Evolutionary conservation across 305 asterid species (phyloP).

Genomic region (Fraxinus velutina): DNA sequence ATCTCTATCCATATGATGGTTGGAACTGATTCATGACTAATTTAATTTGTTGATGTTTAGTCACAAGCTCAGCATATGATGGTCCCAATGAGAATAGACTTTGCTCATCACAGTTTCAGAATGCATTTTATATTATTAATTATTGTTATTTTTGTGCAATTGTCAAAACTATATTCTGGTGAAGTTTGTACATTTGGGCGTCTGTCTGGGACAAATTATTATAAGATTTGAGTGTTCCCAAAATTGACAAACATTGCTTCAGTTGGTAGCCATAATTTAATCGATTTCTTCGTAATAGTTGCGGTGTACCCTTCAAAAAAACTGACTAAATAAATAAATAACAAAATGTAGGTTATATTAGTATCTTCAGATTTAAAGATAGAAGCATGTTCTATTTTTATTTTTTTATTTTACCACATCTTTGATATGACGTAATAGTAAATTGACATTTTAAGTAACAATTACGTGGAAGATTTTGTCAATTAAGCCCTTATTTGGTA

Average conservation of each 20-base stretch:
- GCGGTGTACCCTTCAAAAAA: background rate
- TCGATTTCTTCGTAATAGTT: background rate
- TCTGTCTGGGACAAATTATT: background rate
- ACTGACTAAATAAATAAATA: background rate
- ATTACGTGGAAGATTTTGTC: background rate
- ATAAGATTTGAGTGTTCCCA: background rate
- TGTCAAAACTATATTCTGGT: conserved; percentile 22
- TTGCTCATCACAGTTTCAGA: conserved; percentile 20
- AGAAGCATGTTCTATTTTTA: background rate
- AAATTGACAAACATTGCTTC: background rate
- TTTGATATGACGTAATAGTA: background rate
- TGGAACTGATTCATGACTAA: background rate
- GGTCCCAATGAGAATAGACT: conserved; percentile 49
- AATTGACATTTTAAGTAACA: background rate
- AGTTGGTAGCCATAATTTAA: background rate
- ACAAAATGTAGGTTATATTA: background rate
- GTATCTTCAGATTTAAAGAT: background rate
- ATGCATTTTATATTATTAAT: conserved; percentile 22
- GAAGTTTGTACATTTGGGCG: conserved; percentile 36
- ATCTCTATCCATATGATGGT: background rate
- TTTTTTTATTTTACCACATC: too few relatives aligned
- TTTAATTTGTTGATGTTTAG: conserved; percentile 26
- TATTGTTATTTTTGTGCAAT: conserved; percentile 14
- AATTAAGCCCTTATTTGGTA: background rate
- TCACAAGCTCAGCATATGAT: conserved; percentile 54